Evolutionary conservation across 345 rosid species (phyloP).

Genomic region (Reutealis trisperma): DNA sequence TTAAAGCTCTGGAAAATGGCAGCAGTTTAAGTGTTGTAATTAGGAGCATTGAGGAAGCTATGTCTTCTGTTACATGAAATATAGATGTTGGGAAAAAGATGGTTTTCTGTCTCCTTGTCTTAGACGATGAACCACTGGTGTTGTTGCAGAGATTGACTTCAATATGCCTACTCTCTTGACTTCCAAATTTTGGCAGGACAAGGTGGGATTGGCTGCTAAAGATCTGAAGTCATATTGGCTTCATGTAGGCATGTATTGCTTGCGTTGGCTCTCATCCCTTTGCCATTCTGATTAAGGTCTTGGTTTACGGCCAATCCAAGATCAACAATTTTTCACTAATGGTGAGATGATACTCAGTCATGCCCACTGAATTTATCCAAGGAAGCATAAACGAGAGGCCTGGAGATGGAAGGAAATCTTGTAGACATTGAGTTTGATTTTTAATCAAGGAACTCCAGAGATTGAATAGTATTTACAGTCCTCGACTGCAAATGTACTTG

Average conservation of each 20-base stretch:
- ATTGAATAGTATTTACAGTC: background rate
- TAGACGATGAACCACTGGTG: background rate
- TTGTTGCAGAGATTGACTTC: background rate
- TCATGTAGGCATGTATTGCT: background rate
- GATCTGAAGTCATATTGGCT: background rate
- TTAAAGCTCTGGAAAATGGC: constrained; percentile 82
- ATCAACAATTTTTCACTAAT: background rate
- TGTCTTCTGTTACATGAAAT: constrained; percentile 44
- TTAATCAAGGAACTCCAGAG: background rate
- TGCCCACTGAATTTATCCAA: background rate
- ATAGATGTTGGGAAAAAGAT: background rate
- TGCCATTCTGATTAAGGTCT: no score
- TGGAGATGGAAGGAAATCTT: background rate
- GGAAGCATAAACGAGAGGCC: background rate
- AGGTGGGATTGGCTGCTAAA: background rate
- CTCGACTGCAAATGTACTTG: no score
- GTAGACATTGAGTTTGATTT: background rate
- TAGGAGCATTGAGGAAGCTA: constrained; percentile 76
- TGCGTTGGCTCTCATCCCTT: background rate
- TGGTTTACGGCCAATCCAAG: background rate
- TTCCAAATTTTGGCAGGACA: constrained; percentile 3
- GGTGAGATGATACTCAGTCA: background rate
- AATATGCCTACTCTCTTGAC: background rate
- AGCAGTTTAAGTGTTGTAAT: constrained; percentile 72
- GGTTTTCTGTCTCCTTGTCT: background rate